Conservation (phyloP, 2,329 filamentous ascomycete genomes). For the Diplodia seriata region DNA sequence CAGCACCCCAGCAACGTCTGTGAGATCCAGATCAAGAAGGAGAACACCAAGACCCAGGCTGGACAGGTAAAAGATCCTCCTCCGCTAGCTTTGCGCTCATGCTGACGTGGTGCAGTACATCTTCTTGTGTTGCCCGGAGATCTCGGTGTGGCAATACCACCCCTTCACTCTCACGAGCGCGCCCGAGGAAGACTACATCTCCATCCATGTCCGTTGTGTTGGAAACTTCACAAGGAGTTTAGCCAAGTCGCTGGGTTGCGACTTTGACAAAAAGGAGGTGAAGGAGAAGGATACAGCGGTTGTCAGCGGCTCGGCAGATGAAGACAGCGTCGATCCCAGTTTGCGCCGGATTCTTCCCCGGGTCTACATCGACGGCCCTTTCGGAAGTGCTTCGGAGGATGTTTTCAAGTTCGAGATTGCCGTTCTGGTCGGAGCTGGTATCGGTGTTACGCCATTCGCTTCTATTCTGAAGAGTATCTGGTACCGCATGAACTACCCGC, state of each 20-base stretch:
- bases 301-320: slow-evolving; percentile 69
- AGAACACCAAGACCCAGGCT: slow-evolving; percentile 79
- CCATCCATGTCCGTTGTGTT: slow-evolving; percentile 82
- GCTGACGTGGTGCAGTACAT: slow-evolving; percentile 66
- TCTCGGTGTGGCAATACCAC: slow-evolving; percentile 88
- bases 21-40: slow-evolving; percentile 92
- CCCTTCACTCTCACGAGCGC: slow-evolving; percentile 87
- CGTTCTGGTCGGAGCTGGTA: slow-evolving; percentile 59
- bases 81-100: not conserved
- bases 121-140: slow-evolving; percentile 84
- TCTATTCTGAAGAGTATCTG: slow-evolving; percentile 79
- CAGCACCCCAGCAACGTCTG: slow-evolving; percentile 89
- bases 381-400: slow-evolving; percentile 84
- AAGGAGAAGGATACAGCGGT: slow-evolving; percentile 64
- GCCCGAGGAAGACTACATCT: slow-evolving; percentile 89
- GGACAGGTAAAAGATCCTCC: slow-evolving; percentile 59
- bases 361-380: slow-evolving; percentile 84
- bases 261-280: slow-evolving; percentile 61
- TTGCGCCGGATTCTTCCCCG: slow-evolving; percentile 77
- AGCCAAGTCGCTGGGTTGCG: slow-evolving; percentile 75
- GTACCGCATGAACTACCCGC: slow-evolving; percentile 90
- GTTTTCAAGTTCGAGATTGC: slow-evolving; percentile 74
- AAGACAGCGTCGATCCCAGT: slow-evolving; percentile 68
- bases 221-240: slow-evolving; percentile 80
- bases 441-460: slow-evolving; percentile 61